phyloP scores from a whole-genome alignment of 768 basidiomycete genomes.

The Filobasidium floriforme region DNA sequence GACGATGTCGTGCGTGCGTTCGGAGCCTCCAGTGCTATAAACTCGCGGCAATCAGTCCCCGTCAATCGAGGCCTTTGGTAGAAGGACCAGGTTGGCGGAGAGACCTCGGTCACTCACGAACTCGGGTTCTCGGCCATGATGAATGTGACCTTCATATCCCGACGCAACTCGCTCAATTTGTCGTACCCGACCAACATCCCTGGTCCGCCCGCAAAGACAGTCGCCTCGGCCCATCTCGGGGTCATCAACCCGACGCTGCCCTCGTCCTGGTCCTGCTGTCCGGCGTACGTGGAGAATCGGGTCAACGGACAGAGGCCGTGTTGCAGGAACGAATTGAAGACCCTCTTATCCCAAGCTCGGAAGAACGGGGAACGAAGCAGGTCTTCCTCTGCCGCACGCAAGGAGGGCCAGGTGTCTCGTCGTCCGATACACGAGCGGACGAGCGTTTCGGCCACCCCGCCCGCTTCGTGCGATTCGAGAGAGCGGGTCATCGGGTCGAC shows the following conservation, averaged over 20 bases:
- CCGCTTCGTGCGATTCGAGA: constrained; percentile 35
- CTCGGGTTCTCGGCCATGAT: constrained; percentile 32
- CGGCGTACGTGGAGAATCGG: neutral
- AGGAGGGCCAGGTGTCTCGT: constrained; percentile 13
- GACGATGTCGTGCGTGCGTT: constrained; percentile 26
- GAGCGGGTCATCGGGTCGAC: constrained; percentile 63
- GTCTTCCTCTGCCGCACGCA: neutral
- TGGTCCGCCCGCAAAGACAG: constrained; percentile 26
- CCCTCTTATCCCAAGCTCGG: constrained; percentile 27
- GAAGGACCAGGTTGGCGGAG: no score
- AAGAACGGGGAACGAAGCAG: constrained; percentile 30
- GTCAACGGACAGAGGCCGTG: constrained; percentile 27
- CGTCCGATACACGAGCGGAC: constrained; percentile 19
- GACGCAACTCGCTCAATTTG: constrained; percentile 24
- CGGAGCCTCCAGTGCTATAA: constrained; percentile 26
- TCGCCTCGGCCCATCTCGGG: constrained; percentile 33
- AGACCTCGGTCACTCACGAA: constrained; percentile 9
- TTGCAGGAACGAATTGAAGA: constrained; percentile 24
- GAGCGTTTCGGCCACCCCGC: neutral
- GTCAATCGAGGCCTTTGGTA: neutral
- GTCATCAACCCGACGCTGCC: constrained; percentile 30
- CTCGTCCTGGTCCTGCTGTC: constrained; percentile 2
- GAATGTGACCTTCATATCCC: constrained; percentile 29
- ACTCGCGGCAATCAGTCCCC: no score
- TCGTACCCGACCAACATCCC: constrained; percentile 32